Conservation (phyloP, 148 eudicot genomes). For the Spergularia bocconei region DNA sequence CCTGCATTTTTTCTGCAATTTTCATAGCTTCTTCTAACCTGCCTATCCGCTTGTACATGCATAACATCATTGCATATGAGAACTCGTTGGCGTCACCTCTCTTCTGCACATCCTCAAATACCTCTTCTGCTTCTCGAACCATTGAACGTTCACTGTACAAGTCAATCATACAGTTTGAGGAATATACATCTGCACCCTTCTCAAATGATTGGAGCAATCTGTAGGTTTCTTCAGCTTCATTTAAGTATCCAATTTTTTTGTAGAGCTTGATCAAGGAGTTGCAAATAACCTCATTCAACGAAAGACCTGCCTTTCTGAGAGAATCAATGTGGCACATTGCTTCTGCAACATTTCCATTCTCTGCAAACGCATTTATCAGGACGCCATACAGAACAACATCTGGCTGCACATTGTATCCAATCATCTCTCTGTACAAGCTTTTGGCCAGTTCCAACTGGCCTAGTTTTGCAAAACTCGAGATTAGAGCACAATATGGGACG, state of each 20-base stretch:
- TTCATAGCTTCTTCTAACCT: slow-evolving; percentile 57
- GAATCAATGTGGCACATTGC: slow-evolving; percentile 46
- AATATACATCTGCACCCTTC: slow-evolving; percentile 49
- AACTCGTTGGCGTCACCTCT: slow-evolving; percentile 81
- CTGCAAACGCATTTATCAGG: slow-evolving; percentile 75
- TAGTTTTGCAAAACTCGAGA: slow-evolving; percentile 66
- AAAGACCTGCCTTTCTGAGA: slow-evolving; percentile 48
- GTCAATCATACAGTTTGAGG: slow-evolving; percentile 88
- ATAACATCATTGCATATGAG: slow-evolving; percentile 86
- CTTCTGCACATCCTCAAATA: slow-evolving; percentile 47
- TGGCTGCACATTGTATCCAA: slow-evolving; percentile 50
- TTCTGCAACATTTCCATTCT: slow-evolving; percentile 59
- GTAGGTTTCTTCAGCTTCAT: slow-evolving; percentile 72
- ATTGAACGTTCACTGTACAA: slow-evolving; percentile 66
- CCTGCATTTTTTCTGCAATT: slow-evolving; percentile 67
- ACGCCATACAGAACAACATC: slow-evolving; percentile 80
- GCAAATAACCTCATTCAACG: slow-evolving; percentile 59
- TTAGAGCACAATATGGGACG: slow-evolving; percentile 71
- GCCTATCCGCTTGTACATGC: slow-evolving; percentile 81
- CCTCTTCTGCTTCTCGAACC: slow-evolving; percentile 66
- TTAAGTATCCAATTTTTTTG: slow-evolving; percentile 71
- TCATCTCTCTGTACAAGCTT: slow-evolving; percentile 61
- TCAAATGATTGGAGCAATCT: slow-evolving; percentile 48
- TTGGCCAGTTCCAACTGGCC: slow-evolving; percentile 63
- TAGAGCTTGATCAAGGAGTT: slow-evolving; percentile 79